Evolutionary conservation across 2,329 filamentous ascomycete species (phyloP).

Genomic region (Colletotrichum spinosum): DNA sequence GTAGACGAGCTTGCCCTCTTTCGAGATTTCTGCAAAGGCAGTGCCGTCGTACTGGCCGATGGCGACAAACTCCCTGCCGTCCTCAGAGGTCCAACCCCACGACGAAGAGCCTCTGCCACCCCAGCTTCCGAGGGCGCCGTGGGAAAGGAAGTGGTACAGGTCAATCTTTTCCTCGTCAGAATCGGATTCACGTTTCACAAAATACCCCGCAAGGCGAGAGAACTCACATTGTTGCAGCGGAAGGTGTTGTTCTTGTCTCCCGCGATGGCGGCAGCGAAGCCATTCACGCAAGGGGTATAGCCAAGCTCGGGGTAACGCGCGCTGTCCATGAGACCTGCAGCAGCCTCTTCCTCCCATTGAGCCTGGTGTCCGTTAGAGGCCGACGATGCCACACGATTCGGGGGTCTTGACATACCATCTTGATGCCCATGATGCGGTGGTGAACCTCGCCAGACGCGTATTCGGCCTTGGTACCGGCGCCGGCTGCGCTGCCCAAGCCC

Average conservation of each 20-base stretch:
- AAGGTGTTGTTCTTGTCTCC: conserved; percentile 61
- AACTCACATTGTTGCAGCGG: conserved; percentile 53
- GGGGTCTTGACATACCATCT: conserved; percentile 38
- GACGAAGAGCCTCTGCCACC: conserved; percentile 51
- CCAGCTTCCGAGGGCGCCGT: conserved; percentile 62
- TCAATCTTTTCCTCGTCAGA: conserved; percentile 45
- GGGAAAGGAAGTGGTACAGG: conserved; percentile 66
- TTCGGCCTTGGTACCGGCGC: conserved; percentile 40
- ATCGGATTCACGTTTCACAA: too few relatives aligned
- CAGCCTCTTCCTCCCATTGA: conserved; percentile 48
- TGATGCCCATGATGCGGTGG: conserved; percentile 41
- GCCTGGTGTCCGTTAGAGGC: conserved; percentile 37
- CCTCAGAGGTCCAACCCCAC: conserved; percentile 60
- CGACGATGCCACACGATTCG: neutral
- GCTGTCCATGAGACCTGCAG: conserved; percentile 44
- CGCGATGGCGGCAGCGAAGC: conserved; percentile 55
- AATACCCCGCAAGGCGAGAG: too few relatives aligned
- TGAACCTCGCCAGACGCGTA: conserved; percentile 41
- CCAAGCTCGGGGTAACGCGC: conserved; percentile 51
- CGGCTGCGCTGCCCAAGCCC: conserved; percentile 39
- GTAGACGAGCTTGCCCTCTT: conserved; percentile 55
- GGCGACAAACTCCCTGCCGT: conserved; percentile 59
- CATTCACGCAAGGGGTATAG: conserved; percentile 54
- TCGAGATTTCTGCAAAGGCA: conserved; percentile 57
- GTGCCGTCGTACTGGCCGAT: conserved; percentile 58